phyloP scores from a whole-genome alignment of 2,329 filamentous ascomycete species.

The Aureobasidium sp. region DNA sequence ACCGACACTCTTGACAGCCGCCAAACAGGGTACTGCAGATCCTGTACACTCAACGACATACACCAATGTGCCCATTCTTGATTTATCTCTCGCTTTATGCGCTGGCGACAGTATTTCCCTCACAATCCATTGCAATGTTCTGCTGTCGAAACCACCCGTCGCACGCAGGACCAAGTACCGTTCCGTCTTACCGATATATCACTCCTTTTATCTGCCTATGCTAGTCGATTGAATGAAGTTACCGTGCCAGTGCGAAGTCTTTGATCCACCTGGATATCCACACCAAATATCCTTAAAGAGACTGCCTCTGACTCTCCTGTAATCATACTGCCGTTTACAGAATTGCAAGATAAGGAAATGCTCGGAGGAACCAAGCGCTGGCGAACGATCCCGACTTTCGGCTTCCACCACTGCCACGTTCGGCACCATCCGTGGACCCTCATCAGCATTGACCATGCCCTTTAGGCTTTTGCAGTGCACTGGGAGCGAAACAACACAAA shows the following conservation, averaged over 20 bases:
- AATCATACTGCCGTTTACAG: not conserved
- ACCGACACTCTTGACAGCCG: not conserved
- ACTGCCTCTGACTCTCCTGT: not conserved
- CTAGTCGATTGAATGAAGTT: too few species aligned
- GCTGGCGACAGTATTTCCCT: not conserved
- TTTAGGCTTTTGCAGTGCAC: too few species aligned
- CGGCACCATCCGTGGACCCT: not conserved
- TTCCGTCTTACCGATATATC: too few species aligned
- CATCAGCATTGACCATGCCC: not conserved
- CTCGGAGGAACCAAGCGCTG: not conserved
- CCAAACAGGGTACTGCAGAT: not conserved
- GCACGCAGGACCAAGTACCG: too few species aligned
- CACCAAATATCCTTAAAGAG: not conserved
- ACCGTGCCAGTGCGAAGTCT: too few species aligned
- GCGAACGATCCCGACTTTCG: not conserved
- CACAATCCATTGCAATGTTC: too few species aligned
- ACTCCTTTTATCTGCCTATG: too few species aligned
- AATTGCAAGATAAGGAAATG: not conserved
- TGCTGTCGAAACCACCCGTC: too few species aligned
- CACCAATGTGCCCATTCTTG: not conserved
- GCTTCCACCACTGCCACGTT: not conserved
- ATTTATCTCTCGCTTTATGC: not conserved
- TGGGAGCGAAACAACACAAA: too few species aligned
- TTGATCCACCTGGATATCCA: too few species aligned
- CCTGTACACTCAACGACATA: not conserved